These are phyloP conservation scores for Backusella psychrophila DNA, from an alignment of 192 early-diverging fungal genomes.

Conservation along the genomic window DNA sequence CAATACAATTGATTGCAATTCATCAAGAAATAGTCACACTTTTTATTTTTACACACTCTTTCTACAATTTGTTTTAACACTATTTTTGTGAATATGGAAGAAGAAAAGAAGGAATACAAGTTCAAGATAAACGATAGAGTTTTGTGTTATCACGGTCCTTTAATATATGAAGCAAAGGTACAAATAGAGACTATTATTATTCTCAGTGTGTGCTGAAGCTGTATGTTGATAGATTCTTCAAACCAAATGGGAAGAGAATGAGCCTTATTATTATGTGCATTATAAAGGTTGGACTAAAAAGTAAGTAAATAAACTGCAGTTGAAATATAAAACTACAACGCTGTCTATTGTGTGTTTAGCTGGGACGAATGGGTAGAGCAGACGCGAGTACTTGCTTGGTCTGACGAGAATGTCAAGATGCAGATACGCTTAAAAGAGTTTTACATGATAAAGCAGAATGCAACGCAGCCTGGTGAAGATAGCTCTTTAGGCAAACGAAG, in stretches of 20 bases:
- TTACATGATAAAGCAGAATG: constrained; percentile 23
- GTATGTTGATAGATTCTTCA: constrained; percentile 69
- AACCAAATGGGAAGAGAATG: constrained; percentile 68
- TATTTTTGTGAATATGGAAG: background rate
- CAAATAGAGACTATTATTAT: too few relatives aligned
- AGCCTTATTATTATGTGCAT: constrained; percentile 91
- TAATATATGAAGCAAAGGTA: constrained; percentile 97
- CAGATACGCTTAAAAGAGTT: constrained; percentile 76
- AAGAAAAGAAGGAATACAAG: constrained; percentile 9
- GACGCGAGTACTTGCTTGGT: constrained; percentile 77
- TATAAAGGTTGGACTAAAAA: constrained; percentile 99
- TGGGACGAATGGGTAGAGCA: constrained; percentile 99
- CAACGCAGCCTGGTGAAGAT: constrained; percentile 40
- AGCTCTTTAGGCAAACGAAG: constrained; percentile 97
- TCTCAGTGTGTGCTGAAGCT: background rate
- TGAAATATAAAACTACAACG: too few relatives aligned
- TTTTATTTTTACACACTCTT: background rate
- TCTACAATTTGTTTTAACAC: background rate
- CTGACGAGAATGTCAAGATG: constrained; percentile 78
- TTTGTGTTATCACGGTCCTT: constrained; percentile 96
- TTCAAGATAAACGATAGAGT: constrained; percentile 84
- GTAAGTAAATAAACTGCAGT: constrained; percentile 42
- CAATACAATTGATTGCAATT: too few relatives aligned
- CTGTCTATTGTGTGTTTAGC: constrained; percentile 36
- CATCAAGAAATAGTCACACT: too few relatives aligned